These are phyloP conservation scores for Aphanomyces stellatus DNA, from an alignment of 352 stramenopile genomes.

Conservation along the genomic window DNA sequence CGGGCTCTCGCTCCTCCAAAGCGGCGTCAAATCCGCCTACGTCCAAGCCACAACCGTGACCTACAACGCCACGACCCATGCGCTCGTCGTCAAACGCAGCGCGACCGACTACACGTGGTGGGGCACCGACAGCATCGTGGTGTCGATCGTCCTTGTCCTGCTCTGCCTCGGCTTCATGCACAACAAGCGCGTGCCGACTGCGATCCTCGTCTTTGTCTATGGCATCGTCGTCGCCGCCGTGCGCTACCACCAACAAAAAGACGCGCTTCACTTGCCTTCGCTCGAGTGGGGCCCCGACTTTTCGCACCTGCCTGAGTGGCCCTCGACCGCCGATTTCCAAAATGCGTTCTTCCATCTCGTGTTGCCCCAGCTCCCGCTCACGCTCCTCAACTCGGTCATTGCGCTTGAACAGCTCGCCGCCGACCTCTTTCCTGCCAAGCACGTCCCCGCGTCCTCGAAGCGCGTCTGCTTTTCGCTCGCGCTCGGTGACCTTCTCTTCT, in stretches of 20 bases:
- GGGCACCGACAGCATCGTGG: conserved; percentile 54
- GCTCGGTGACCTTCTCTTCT: conserved; percentile 75
- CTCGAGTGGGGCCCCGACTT: conserved; percentile 51
- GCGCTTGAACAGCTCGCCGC: conserved; percentile 83
- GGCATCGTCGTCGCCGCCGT: conserved; percentile 56
- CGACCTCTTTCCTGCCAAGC: conserved; percentile 81
- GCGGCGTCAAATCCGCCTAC: conserved; percentile 68
- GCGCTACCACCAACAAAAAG: conserved; percentile 38
- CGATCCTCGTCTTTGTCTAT: conserved; percentile 58
- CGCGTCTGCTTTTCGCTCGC: conserved; percentile 64
- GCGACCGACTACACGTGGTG: conserved; percentile 34
- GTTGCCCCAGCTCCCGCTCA: conserved; percentile 87
- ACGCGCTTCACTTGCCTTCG: conserved; percentile 43
- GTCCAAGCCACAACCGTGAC: conserved; percentile 31
- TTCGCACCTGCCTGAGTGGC: conserved; percentile 36
- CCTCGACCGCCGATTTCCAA: conserved; percentile 45
- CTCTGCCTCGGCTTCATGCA: conserved; percentile 67
- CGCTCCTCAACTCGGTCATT: conserved; percentile 89
- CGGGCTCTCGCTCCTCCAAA: conserved; percentile 77
- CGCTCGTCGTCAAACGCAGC: conserved; percentile 7
- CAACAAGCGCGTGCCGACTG: conserved; percentile 49
- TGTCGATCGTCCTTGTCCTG: conserved; percentile 54
- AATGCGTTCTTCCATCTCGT: conserved; percentile 80
- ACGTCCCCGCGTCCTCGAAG: conserved; percentile 42
- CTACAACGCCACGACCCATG: conserved; percentile 7